phyloP scores from a whole-genome alignment of 2,329 filamentous ascomycete genomes.

The Tothia fuscella region DNA sequence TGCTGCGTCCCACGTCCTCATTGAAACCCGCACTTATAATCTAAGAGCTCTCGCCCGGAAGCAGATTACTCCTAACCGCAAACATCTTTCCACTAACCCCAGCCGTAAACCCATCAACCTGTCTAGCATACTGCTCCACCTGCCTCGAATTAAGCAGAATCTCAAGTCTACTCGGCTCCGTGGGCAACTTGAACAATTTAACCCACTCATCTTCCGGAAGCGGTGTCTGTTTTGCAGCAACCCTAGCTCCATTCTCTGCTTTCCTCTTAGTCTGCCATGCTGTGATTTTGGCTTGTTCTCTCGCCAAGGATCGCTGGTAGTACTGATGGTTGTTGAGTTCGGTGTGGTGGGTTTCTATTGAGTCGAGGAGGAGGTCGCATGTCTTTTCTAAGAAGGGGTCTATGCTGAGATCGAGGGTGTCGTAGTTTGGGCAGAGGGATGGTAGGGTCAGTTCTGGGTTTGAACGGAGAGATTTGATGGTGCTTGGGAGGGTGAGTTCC shows the following conservation, averaged over 20 bases:
- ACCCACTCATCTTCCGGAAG: constrained; percentile 98
- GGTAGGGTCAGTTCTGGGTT: constrained; percentile 44
- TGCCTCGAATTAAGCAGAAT: constrained; percentile 90
- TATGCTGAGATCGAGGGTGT: constrained; percentile 81
- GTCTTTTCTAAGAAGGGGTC: constrained; percentile 98
- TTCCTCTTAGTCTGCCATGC: constrained; percentile 96
- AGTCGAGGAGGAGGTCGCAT: constrained; percentile 88
- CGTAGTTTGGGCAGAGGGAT: constrained; percentile 77
- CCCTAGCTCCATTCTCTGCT: constrained; percentile 79
- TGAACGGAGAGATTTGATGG: constrained; percentile 63
- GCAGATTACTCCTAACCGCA: constrained; percentile 63
- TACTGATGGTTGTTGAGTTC: constrained; percentile 99
- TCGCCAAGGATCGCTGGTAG: constrained; percentile 85
- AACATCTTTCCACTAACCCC: constrained; percentile 96
- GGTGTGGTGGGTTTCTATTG: constrained; percentile 95
- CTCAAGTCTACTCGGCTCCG: constrained; percentile 86
- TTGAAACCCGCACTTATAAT: too few species aligned
- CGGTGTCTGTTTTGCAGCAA: constrained; percentile 73
- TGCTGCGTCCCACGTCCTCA: too few species aligned
- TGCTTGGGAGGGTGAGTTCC: constrained; percentile 64
- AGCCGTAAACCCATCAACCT: constrained; percentile 92
- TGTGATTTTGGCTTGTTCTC: constrained; percentile 92
- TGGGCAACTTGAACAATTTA: constrained; percentile 92
- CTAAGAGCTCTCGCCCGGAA: constrained; percentile 38
- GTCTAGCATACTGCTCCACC: constrained; percentile 94